These are phyloP conservation scores for Russula abietina DNA, from an alignment of 768 basidiomycete genomes.

Conservation along the genomic window DNA sequence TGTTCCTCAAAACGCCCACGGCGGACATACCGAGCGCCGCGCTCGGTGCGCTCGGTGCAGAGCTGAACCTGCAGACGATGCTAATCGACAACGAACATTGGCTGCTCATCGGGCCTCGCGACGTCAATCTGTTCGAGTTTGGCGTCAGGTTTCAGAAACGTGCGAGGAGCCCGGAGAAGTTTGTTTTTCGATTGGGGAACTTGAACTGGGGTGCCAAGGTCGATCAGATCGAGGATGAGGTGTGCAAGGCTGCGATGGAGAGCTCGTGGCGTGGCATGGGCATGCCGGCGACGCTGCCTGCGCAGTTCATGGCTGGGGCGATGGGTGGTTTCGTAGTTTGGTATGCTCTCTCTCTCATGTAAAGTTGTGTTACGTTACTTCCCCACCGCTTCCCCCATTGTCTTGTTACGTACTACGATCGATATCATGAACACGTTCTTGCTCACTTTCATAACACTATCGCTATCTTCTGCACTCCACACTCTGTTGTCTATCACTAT, in stretches of 20 bases:
- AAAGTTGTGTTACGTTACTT: not conserved
- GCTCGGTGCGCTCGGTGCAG: not conserved
- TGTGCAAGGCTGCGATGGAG: constrained; percentile 7
- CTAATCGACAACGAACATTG: constrained; percentile 18
- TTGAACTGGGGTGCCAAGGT: constrained; percentile 18
- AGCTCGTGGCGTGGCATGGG: not conserved
- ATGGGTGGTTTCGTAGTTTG: constrained; percentile 22
- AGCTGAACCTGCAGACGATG: constrained; percentile 5
- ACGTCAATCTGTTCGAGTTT: constrained; percentile 5
- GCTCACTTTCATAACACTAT: not conserved
- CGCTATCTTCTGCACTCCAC: not conserved
- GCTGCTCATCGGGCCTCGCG: constrained; percentile 9
- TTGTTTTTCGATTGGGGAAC: constrained; percentile 8
- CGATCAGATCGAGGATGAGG: constrained; percentile 16
- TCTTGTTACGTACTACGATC: not conserved
- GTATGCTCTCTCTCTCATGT: constrained; percentile 23
- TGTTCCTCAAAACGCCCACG: constrained; percentile 15
- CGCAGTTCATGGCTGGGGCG: constrained; percentile 21
- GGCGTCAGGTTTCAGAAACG: constrained; percentile 10
- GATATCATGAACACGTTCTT: not conserved
- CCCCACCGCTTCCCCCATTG: not conserved
- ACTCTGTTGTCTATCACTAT: constrained; percentile 7
- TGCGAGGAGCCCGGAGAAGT: not conserved
- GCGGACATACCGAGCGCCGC: constrained; percentile 6
- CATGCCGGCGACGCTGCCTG: constrained; percentile 17